A percentile compares a stretch with the other conserved stretches of the same genome.
These are phyloP conservation scores for Aspergillus wentii DNA, from an alignment of 495 filamentous ascomycete genomes.

Conservation along the genomic window DNA sequence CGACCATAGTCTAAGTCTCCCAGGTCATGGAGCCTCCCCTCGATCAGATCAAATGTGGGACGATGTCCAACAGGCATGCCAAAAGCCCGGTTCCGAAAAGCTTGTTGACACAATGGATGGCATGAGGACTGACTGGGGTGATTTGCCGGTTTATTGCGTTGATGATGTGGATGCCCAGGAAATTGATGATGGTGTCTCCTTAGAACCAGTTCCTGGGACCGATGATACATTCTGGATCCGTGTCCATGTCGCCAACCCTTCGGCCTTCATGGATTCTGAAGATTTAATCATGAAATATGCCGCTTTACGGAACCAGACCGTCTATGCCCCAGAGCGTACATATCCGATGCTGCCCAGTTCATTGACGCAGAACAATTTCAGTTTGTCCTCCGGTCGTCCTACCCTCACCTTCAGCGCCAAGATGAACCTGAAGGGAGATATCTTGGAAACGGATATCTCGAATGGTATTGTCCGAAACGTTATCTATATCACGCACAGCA, in stretches of 20 bases:
- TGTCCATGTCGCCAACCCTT: constrained; percentile 89
- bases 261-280: constrained; percentile 65
- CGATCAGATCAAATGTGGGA: constrained; percentile 28
- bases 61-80: constrained; percentile 21
- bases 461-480: constrained; percentile 71
- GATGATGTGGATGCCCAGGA: constrained; percentile 68
- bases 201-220: constrained; percentile 60
- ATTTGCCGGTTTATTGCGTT: constrained; percentile 75
- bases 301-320: constrained; percentile 52
- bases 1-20: constrained; percentile 57
- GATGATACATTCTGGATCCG: constrained; percentile 69
- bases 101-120: constrained; percentile 44
- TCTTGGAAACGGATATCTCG: constrained; percentile 65
- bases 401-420: constrained; percentile 80
- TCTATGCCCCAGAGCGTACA: constrained; percentile 71
- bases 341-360: constrained; percentile 68
- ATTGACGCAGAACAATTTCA: constrained; percentile 58
- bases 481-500: constrained; percentile 62
- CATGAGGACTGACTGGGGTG: constrained; percentile 66
- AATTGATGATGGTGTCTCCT: constrained; percentile 85
- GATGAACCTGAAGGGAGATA: constrained; percentile 58
- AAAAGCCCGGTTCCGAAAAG: constrained; percentile 20
- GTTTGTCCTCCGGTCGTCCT: constrained; percentile 59
- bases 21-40: constrained; percentile 40
- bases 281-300: constrained; percentile 60